Base-by-base conservation (phyloP, 1,284 basidiomycete species). In the Meripilus lineatus region DNA sequence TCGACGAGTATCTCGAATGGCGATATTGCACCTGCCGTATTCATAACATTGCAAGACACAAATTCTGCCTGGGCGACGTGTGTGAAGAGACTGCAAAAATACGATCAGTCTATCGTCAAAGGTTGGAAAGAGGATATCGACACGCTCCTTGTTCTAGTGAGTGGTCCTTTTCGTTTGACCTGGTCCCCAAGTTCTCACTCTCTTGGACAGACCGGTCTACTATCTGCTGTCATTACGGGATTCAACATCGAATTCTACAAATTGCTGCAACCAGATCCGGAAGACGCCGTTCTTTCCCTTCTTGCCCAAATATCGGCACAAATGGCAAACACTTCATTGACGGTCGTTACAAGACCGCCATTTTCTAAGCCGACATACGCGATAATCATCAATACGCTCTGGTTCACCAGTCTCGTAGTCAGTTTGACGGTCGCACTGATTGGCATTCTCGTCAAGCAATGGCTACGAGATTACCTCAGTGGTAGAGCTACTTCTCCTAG, bases 361-460 rank as follows among this genome's bases (percentile, higher is more conserved):
- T 24, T 41, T 32, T 2, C 25, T 26, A 4, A 6, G 38, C 15
- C n/a, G 10, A 4, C 26, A 13, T 33, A 20, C 26, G 22, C 34
- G 18, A 10, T 44, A 3, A 25, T 36, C 11, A 32, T 51, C 32
- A 53, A 51, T 26, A 35, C 34, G 3, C 46, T 55, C 5, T 55
- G 53, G 51, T 50, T 55, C 39, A 34, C 42, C 5, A 49, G 49
- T 17, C 44, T 55, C 1, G 48, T 50, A 11, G 26, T 49, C 42
- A 50, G 46, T 26, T 43, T 55, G 3, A 40, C 42, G 8, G 36
- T 50, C 4, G 53, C 53, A 3, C 48, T 50, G 6, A 26, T 55
- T n/a, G 47, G 50, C 26, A 53, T 55, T 22, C 40, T 48, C 11
- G 46, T 51, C 35, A 55, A 51, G 26, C 51, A 53, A 36, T 55